A percentile compares a stretch with the other conserved stretches of the same genome.
Conservation (phyloP, 108 stramenopile genomes). For the Hondaea fermentalgiana region DNA sequence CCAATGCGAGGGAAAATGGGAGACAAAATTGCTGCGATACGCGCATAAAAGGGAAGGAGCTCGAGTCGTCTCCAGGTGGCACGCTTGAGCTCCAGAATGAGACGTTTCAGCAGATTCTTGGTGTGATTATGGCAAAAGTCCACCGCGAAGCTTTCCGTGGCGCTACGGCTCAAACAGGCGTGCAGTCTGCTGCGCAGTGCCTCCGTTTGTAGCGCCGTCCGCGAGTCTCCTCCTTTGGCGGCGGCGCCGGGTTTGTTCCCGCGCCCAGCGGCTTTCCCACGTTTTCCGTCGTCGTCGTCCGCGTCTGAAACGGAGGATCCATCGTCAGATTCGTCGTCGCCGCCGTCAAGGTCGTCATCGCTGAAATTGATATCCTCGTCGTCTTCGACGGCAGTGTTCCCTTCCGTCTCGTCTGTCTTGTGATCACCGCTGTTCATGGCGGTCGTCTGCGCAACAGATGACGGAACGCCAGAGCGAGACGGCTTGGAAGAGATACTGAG, state of each 20-base stretch:
- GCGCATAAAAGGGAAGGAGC: not conserved
- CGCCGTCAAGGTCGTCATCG: not conserved
- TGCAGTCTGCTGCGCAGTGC: not conserved
- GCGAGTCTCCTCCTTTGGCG: not conserved
- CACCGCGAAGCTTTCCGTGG: constrained; percentile 1
- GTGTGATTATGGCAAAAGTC: not conserved
- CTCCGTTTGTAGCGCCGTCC: not conserved
- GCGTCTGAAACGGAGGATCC: not conserved
- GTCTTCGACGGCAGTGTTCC: too few relatives aligned
- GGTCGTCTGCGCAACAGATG: too few relatives aligned
- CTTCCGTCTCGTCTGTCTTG: too few relatives aligned
- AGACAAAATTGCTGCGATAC: not conserved
- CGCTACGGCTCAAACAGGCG: not conserved
- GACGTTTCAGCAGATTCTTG: not conserved
- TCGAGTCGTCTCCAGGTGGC: not conserved
- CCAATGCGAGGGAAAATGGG: constrained; percentile 1
- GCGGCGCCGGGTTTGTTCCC: not conserved
- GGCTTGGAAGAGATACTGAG: not conserved
- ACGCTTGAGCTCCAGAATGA: not conserved
- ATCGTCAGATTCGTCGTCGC: not conserved
- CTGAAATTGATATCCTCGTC: too few relatives aligned
- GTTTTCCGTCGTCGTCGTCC: not conserved
- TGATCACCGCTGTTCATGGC: too few relatives aligned
- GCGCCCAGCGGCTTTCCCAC: too few relatives aligned
- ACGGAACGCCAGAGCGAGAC: not conserved